Percentiles rank a stretch among this genome's conserved stretches.
Conservation (phyloP, 805 yeast genomes). For the Ogataea ganodermae region DNA sequence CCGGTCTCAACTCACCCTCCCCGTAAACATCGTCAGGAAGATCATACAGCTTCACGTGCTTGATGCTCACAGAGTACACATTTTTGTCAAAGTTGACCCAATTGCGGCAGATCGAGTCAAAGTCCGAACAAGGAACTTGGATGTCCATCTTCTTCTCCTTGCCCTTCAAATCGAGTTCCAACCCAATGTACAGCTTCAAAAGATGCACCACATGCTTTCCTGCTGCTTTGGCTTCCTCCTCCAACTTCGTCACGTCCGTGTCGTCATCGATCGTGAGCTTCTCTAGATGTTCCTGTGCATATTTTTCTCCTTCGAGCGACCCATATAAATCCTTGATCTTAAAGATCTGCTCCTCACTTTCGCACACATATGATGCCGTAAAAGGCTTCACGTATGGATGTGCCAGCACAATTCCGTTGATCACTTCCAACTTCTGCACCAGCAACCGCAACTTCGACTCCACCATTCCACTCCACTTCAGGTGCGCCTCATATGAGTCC, state of each 20-base stretch:
- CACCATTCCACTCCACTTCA: constrained; percentile 90
- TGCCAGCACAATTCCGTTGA: constrained; percentile 75
- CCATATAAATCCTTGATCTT: constrained; percentile 49
- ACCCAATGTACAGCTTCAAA: constrained; percentile 79
- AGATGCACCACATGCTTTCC: constrained; percentile 48
- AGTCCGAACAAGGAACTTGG: constrained; percentile 88
- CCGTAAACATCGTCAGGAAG: constrained; percentile 82
- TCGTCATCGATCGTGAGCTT: constrained; percentile 35
- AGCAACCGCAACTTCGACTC: constrained; percentile 82
- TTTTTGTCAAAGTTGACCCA: constrained; percentile 70
- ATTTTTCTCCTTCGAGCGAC: constrained; percentile 53
- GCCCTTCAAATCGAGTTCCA: constrained; percentile 55
- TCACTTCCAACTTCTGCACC: constrained; percentile 79
- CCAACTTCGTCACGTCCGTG: constrained; percentile 32
- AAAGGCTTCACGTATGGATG: constrained; percentile 89
- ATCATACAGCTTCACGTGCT: constrained; percentile 74
- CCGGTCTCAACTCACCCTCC: constrained; percentile 78
- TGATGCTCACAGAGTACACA: constrained; percentile 60
- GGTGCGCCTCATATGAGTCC: constrained; percentile 76
- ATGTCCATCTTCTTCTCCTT: constrained; percentile 72
- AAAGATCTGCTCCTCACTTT: constrained; percentile 43
- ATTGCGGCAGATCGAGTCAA: constrained; percentile 74
- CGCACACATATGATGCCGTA: constrained; percentile 48
- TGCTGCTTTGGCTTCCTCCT: constrained; percentile 25
- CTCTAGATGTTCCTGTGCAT: constrained; percentile 37